Conservation (phyloP, 768 basidiomycete genomes). For the Trichaptum fuscoviolaceum region DNA sequence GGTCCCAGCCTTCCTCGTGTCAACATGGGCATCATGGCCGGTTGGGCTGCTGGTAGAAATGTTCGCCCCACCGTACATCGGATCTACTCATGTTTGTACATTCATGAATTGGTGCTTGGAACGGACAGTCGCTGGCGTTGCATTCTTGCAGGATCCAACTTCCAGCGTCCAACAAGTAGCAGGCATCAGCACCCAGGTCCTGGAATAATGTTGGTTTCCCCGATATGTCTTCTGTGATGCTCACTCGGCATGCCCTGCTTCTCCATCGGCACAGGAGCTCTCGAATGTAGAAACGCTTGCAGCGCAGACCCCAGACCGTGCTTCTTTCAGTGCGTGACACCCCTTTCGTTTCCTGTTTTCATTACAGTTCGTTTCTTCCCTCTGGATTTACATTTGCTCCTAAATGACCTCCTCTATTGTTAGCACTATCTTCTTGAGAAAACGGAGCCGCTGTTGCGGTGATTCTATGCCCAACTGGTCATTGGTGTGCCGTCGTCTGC, state of each 20-base stretch:
- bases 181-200: not conserved
- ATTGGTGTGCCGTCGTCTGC: not conserved
- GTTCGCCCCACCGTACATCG: not conserved
- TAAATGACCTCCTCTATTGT: not conserved
- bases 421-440: not conserved
- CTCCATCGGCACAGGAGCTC: not conserved
- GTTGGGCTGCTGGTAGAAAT: too few relatives aligned
- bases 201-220: not conserved
- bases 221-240: not conserved
- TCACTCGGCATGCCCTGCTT: not conserved
- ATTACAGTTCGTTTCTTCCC: not conserved
- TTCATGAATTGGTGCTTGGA: not conserved
- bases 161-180: not conserved
- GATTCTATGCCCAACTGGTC: not conserved
- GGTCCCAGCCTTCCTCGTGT: not conserved
- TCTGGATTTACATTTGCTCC: slow-evolving; percentile 1
- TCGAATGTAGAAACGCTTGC: not conserved
- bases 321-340: not conserved
- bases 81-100: not conserved
- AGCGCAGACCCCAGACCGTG: not conserved
- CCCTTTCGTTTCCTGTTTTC: not conserved
- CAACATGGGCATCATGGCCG: not conserved
- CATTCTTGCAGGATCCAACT: not conserved
- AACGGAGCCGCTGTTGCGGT: not conserved
- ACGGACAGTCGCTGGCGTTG: not conserved